Conservation (phyloP, 305 asterid species). For the Solanum hybrid region DNA sequence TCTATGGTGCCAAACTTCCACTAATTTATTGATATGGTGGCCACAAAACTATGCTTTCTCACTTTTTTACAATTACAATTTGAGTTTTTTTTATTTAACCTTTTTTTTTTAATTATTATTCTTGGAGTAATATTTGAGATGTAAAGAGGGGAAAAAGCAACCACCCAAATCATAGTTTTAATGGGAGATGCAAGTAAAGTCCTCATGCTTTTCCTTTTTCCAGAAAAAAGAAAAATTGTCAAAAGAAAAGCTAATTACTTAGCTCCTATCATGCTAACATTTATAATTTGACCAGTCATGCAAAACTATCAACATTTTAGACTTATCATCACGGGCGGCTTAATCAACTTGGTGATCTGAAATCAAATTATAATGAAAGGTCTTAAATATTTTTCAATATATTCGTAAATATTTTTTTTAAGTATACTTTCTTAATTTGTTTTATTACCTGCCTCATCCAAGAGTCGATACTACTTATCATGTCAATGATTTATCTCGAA, state of each 20-base stretch:
- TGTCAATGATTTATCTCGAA: not conserved
- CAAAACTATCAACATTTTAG: not conserved
- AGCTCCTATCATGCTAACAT: not conserved
- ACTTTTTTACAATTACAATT: not conserved
- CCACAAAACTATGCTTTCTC: not conserved
- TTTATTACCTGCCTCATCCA: not conserved
- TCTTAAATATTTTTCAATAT: no score
- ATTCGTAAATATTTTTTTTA: no score
- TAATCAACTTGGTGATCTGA: not conserved
- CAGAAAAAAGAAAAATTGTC: not conserved
- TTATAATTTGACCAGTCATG: not conserved
- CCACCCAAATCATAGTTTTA: not conserved
- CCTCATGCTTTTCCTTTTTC: not conserved
- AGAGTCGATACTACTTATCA: not conserved
- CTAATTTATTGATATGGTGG: not conserved
- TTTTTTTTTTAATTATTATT: not conserved
- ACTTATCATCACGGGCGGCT: not conserved
- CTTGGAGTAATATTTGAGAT: not conserved
- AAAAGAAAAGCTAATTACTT: not conserved
- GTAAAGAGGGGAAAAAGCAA: not conserved
- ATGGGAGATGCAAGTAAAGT: not conserved
- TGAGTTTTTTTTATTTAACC: not conserved
- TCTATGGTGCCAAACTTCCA: slow-evolving; percentile 3
- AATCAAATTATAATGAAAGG: not conserved
- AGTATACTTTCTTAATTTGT: not conserved